Base-by-base conservation (phyloP, 306 rosid species). In the Echinosophora koreensis region DNA sequence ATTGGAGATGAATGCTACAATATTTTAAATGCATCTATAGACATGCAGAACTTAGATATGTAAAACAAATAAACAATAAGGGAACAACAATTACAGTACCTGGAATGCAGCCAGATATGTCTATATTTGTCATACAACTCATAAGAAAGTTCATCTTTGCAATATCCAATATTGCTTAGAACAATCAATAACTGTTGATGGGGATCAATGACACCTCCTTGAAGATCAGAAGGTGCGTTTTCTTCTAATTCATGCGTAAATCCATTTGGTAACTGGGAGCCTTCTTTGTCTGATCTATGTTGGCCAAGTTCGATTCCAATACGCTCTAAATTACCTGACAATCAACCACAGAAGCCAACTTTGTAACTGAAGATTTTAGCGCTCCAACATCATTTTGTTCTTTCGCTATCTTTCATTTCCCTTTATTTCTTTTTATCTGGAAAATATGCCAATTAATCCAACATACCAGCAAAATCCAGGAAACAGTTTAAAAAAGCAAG, bases 401-500 rank as follows among this genome's bases (percentile, higher is more conserved):
- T 74, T 68, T 49, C 39, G 74, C 50, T 17, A 16, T 74, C 64
- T 70, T 58, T 18, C 15, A 22, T 64, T 74, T 57, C 44, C 37
- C 38, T 68, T 57, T 57, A 14, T 49, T 67, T 37, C 56, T 28
- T 60, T 60, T 68, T 61, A 58, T 49, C 38, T 11, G 17, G 59
- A 72, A 71, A 54, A 2, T 35, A 76, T 6, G 67, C 34, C 35
- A 75, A 64, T 69, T 72, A 77, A 81, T 51, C 77, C 52, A 62
- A 84, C 88, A 46, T 95, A 95, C 99, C 99, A 76, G 99, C 96
- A 86, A 96, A 92, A 86, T 96, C 96, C 76, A 96, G 87, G 89
- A 92, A 91, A 78, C 97, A 87, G 86, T 92, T 96, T 79, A 96
- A 87, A 91, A 89, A 89, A 70, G 98, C 97, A 66, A 96, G 91